Conservation (phyloP, 768 basidiomycete species). For the Lactifluus subvellereus region DNA sequence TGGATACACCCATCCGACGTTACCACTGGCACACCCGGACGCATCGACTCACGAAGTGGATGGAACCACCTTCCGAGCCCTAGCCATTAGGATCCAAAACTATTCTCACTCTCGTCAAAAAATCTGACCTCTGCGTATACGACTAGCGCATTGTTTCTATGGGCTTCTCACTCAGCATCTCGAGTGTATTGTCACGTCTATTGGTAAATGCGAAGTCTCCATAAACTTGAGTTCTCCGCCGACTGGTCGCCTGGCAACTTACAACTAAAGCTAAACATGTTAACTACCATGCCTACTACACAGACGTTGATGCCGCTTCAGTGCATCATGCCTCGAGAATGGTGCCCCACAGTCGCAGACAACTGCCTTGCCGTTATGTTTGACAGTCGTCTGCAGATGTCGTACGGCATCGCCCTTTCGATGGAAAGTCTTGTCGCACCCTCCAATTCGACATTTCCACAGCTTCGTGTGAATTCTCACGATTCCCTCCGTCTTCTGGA, state of each 20-base stretch:
- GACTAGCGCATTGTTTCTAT: too few species aligned
- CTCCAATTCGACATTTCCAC: constrained; percentile 19
- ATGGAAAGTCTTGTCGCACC: constrained; percentile 17
- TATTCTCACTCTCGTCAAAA: too few species aligned
- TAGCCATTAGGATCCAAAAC: too few species aligned
- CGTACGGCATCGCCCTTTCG: constrained; percentile 17
- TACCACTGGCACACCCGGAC: too few species aligned
- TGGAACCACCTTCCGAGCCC: too few species aligned
- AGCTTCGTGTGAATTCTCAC: constrained; percentile 15
- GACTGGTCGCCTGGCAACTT: background rate
- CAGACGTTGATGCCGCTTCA: constrained; percentile 21
- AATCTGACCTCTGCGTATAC: too few species aligned
- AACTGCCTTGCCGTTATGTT: constrained; percentile 17
- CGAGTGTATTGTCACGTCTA: too few species aligned
- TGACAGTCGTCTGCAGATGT: constrained; percentile 18
- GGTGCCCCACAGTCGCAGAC: constrained; percentile 18
- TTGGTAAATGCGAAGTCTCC: background rate
- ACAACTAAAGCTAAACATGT: background rate
- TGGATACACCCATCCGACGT: background rate
- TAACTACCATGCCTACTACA: background rate
- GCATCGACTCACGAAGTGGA: too few species aligned
- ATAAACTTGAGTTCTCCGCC: background rate
- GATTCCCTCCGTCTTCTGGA: constrained; percentile 7
- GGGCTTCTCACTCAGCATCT: too few species aligned
- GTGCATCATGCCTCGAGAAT: constrained; percentile 18